Evolutionary conservation across 179 eudicot genomes (phyloP).

Genomic region (Heliamphora pulchella): DNA sequence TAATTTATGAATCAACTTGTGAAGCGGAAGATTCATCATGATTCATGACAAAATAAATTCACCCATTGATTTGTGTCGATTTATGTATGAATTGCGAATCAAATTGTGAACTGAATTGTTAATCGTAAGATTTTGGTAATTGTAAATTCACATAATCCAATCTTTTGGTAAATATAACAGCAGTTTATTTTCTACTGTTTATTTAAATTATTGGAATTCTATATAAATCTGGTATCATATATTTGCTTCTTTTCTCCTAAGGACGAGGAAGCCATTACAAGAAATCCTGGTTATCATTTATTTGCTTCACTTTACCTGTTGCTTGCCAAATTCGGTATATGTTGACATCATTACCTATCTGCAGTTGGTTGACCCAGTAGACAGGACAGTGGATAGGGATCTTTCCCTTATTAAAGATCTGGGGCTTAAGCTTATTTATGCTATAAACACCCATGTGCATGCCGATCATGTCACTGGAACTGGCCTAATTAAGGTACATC

Average conservation of each 20-base stretch:
- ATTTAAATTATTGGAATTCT: not conserved
- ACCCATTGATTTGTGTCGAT: no score
- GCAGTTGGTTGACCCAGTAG: constrained; percentile 94
- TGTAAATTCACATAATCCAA: not conserved
- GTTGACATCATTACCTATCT: constrained; percentile 19
- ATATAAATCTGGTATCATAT: not conserved
- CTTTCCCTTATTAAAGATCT: constrained; percentile 68
- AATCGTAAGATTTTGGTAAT: no score
- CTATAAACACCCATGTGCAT: constrained; percentile 79
- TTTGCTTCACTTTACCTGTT: not conserved
- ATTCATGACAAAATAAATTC: no score
- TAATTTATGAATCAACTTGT: no score
- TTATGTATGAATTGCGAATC: no score
- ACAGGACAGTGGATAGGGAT: constrained; percentile 83
- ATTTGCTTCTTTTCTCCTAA: no score
- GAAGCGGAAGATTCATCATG: no score
- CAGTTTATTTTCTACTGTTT: not conserved
- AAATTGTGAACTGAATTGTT: no score
- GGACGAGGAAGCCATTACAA: no score
- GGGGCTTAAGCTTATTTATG: constrained; percentile 75
- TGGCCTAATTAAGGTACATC: constrained; percentile 71
- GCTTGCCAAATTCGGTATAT: constrained; percentile 8
- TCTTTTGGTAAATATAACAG: not conserved
- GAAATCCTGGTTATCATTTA: not conserved
- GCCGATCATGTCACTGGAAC: constrained; percentile 97